Conservation (phyloP, 176 grass and related monocot genomes). For the Oropetium thomaeum region DNA sequence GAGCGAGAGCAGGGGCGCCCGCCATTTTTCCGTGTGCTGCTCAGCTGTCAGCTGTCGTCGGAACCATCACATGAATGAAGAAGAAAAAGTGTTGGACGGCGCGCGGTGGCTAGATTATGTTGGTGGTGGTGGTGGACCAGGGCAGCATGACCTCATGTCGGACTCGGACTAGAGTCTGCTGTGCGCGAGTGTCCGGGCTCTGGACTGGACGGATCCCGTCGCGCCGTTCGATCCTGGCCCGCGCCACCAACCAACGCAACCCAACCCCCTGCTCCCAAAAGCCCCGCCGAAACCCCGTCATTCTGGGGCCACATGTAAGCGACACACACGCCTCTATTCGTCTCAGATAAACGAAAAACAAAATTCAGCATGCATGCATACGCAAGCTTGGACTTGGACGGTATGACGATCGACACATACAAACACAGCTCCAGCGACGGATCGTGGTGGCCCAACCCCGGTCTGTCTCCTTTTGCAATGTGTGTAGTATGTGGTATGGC, state of each 20-base stretch:
- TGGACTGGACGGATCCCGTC: background rate
- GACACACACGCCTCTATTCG: background rate
- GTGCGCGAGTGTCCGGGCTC: no score
- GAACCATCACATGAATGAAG: no score
- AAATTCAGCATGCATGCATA: no score
- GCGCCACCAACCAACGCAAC: background rate
- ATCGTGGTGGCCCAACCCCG: constrained; percentile 28
- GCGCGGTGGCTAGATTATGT: no score
- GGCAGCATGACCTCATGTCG: background rate
- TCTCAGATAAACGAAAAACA: background rate
- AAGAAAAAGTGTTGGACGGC: background rate
- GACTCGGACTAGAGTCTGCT: background rate
- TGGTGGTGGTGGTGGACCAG: background rate
- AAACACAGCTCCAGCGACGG: background rate
- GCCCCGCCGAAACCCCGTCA: background rate
- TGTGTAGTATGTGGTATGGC: no score
- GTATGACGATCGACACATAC: no score
- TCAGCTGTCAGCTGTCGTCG: no score
- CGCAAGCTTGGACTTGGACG: no score
- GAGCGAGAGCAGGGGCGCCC: no score
- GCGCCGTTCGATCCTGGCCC: no score
- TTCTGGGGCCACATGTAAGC: background rate
- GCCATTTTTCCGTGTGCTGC: no score
- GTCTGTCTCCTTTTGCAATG: background rate
- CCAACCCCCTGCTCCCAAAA: background rate